Evolutionary conservation across 176 grass and related monocot genomes (phyloP), one percentile per base, ranked within the genome.

Genomic region (Saccharum spontaneum): DNA sequence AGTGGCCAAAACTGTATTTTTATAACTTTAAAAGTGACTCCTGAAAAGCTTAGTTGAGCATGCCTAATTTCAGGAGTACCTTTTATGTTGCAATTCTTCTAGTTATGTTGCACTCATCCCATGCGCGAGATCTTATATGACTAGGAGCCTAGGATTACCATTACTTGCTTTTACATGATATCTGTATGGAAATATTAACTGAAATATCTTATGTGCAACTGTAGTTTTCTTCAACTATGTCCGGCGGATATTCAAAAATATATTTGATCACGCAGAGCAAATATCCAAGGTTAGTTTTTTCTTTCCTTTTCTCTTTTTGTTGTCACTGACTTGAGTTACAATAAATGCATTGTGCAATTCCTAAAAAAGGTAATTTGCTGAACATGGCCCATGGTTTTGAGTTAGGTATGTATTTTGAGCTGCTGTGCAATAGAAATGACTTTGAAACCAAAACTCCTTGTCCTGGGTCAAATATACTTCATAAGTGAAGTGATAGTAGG

Each of bases 211-310:
- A 49, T 79, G 79, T 92, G 52, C 78, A 43, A 76, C 65, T 98
- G 88, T 86, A 98, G 96, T 98, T 92, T 98, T 95, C 78, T 89
- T 95, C 73, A 84, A 91, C 71, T 98, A 98, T 87, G 55, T 98
- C 45, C 85, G 62, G 78, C 88, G 89, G n/a, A 98, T 98, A 84
- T 98, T 98, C 78, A 95, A 93, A 73, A 98, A 94, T 83, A 98
- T 98, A 78, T 98, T 98, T 92, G 90, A 90, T 84, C 93, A 98
- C 10, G 88, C 93, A 0, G 96, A 95, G 86, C 96, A 98, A 92
- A 95, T 95, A 73, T 98, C 96, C 46, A 91, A 95, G 93, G 96
- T 98, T 39, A 79, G 89, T 74, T 73, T 24, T 84, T 84, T 87
- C 52, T 63, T 10, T 23, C 64, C 48, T 38, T 73, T 62, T 62